phyloP scores from a whole-genome alignment of 805 yeast genomes.

The Candida schatavii region DNA sequence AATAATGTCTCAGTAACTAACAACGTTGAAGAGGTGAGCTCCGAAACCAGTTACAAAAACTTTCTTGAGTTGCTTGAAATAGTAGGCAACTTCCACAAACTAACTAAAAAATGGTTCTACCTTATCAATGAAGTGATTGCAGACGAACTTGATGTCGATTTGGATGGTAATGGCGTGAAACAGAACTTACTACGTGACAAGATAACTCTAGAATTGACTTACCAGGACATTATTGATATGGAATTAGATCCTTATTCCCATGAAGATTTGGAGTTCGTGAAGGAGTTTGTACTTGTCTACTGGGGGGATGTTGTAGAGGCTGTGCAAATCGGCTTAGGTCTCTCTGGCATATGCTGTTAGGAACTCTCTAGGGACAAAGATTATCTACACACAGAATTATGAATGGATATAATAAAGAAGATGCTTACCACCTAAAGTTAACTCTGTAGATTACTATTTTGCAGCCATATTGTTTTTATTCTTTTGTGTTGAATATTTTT shows the following conservation, averaged over 20 bases:
- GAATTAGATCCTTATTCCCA: constrained; percentile 43
- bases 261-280: constrained; percentile 34
- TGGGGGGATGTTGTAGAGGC: constrained; percentile 27
- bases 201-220: constrained; percentile 30
- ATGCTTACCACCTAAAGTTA: too few relatives aligned
- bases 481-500: too few relatives aligned
- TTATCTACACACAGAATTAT: too few relatives aligned
- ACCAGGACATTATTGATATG: constrained; percentile 41
- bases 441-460: too few relatives aligned
- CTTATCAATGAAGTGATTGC: constrained; percentile 32
- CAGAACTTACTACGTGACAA: constrained; percentile 6
- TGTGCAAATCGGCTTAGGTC: constrained; percentile 34
- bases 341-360: constrained; percentile 30
- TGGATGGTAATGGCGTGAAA: constrained; percentile 1
- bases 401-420: too few relatives aligned
- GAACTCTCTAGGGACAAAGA: too few relatives aligned
- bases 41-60: constrained; percentile 1
- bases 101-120: constrained; percentile 37
- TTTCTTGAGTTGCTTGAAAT: constrained; percentile 20
- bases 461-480: too few relatives aligned
- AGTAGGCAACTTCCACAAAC: constrained; percentile 38
- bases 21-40: background rate
- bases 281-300: constrained; percentile 32
- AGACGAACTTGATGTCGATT: constrained; percentile 10
- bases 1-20: constrained; percentile 6